Base-by-base conservation (phyloP, 495 filamentous ascomycete species). In the Penicillium psychrofluorescens region DNA sequence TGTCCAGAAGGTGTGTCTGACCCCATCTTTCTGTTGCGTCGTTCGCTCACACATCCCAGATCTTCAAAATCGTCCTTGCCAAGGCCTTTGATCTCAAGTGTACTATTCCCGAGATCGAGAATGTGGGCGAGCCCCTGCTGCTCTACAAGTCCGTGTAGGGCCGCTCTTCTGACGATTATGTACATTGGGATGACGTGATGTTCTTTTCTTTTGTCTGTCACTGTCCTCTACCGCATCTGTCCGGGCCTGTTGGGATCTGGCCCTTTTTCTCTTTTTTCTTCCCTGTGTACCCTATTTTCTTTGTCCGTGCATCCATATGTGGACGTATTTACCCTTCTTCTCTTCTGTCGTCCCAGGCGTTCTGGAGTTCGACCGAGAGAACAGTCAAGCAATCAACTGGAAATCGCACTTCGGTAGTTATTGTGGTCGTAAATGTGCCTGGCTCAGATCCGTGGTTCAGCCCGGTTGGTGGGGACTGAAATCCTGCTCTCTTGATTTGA, bases 61-160 rank as follows among this genome's bases (percentile, higher is more conserved):
- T 98, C 60, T 98, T 98, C 78, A 98, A 98, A 64, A 98, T 98
- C 55, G 92, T 98, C 43, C 78, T 98, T 29, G 91, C 91, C 45
- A 98, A 98, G 67, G 94, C 92, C 0, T 98, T 98, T 59, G 92
- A 98, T 61, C 77, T 98, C 46, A 95, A 95, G 61, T 98, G 92
- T 74, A 98, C 92, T 4, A 97, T 98, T 58, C 92, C 92, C 8
- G 92, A 98, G 64, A 97, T 98, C 58, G 91, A 95, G 62, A 90
- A 97, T 58, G 81, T 95, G 38, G 92, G 92, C 58, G 92, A 98
- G 65, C 92, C 92, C n/a, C 71, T 98, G 32, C 72, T 98, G 27
- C 79, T 98, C 44, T 98, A 98, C 62, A 88, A 91, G 63, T 81
- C 82, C 42, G 84, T 85, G 49, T 85, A 64, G 44, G 33, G 42